Base-by-base conservation (phyloP, 2,329 filamentous ascomycete species). In the Diplocarpon mali region DNA sequence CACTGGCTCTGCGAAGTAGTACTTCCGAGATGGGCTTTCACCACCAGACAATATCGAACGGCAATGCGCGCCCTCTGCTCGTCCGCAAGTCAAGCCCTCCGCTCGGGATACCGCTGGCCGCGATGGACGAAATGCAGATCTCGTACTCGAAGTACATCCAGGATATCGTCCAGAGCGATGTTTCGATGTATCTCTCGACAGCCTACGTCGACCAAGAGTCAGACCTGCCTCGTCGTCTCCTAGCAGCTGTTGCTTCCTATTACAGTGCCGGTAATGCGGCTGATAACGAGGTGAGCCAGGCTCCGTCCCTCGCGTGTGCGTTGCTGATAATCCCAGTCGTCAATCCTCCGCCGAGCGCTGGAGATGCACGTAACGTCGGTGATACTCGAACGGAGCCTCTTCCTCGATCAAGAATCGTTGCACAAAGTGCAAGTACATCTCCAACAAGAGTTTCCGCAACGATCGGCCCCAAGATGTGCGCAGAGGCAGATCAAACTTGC, bases 401-500 rank as follows among this genome's bases (percentile, higher is more conserved):
- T 53, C 13, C 55, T 61, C 39, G 57, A 61, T 16, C 36, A 42
- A 1, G 48, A 55, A 31, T 61, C 59, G 3, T 46, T 52, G 6
- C 39, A 45, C n/a, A 45, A 45, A 24, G 57, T 60, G 5, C 42
- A 57, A 46, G 39, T 44, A 7, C 48, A 53, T 29, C 40, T 59
- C 5, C 37, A 49, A 10, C 47, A 57, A 42, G 24, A 48, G 40
- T 61, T 49, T 31, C 54, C 55, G 12, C 34, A 47, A n/a, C 39
- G 52, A 28, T 51, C 57, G 2, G 52, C 55, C 17, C 49, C 57
- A 20, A 45, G 54, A 40, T 59, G 57, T 42, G 57, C 49, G 15
- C 58, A 60, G 32, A 48, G 56, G 35, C 59, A 61, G 40, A 59
- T 61, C 38, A 61, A 61, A 41, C 45, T 59, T 2, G 56, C 57